Percentiles rank a stretch among this genome's conserved stretches.
Evolutionary conservation across 768 basidiomycete species (phyloP).

Genomic region (Calocybe cyanea): DNA sequence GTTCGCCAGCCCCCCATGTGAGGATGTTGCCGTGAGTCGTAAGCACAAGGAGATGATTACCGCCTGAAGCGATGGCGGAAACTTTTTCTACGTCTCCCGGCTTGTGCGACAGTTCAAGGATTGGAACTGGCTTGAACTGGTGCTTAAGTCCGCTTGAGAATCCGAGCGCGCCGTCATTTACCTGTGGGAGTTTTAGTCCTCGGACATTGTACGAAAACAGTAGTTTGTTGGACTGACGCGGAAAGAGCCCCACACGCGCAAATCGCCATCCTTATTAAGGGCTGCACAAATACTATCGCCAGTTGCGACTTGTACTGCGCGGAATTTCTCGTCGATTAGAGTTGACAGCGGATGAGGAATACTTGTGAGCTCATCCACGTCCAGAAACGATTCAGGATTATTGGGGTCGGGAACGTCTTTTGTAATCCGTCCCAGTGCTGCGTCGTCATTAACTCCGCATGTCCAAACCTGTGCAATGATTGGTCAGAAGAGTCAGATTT

Average conservation of each 20-base stretch:
- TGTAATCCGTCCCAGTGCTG: slow-evolving; percentile 80
- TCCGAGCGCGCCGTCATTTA: slow-evolving; percentile 78
- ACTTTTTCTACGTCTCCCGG: slow-evolving; percentile 69
- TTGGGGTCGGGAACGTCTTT: slow-evolving; percentile 56
- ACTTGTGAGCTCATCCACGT: slow-evolving; percentile 50
- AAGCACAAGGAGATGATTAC: slow-evolving; percentile 86
- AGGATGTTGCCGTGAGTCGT: slow-evolving; percentile 87
- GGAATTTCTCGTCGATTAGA: slow-evolving; percentile 75
- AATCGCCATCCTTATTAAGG: slow-evolving; percentile 71
- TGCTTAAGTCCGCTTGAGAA: slow-evolving; percentile 66
- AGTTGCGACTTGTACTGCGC: slow-evolving; percentile 76
- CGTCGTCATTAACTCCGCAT: slow-evolving; percentile 85
- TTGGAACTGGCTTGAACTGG: slow-evolving; percentile 62
- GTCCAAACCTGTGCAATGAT: slow-evolving; percentile 64
- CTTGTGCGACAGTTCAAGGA: slow-evolving; percentile 56
- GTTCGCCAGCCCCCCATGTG: slow-evolving; percentile 88
- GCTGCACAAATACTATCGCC: slow-evolving; percentile 90
- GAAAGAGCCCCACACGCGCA: slow-evolving; percentile 89
- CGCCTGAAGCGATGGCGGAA: slow-evolving; percentile 72
- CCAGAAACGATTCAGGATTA: slow-evolving; percentile 53
- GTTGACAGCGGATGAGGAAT: slow-evolving; percentile 65
- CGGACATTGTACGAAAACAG: background rate
- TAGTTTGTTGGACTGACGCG: slow-evolving; percentile 50
- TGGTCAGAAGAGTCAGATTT: background rate
- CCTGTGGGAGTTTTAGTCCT: slow-evolving; percentile 34